Evolutionary conservation across 352 stramenopile genomes (phyloP).

Genomic region (Phytophthora fragariaefolia): DNA sequence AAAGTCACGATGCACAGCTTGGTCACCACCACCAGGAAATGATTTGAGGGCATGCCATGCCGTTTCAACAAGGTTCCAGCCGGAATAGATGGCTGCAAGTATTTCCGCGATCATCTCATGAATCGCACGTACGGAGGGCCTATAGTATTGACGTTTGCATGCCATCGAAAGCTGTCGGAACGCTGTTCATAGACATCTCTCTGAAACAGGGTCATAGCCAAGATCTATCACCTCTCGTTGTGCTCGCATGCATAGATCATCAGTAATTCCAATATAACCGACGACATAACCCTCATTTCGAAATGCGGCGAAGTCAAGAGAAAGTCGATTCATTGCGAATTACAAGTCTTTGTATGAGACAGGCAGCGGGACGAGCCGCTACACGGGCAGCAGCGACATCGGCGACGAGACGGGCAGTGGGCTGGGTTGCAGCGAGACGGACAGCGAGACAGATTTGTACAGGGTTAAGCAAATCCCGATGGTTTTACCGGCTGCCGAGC

Average conservation of each 20-base stretch:
- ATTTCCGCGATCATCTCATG: neutral
- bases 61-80: neutral
- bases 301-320: neutral
- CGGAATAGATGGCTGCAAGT: neutral
- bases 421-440: no score
- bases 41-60: neutral
- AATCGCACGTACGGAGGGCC: neutral
- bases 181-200: neutral
- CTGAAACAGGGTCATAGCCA: neutral
- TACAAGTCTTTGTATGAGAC: no score
- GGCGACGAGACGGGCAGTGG: no score
- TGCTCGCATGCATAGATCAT: neutral
- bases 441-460: no score
- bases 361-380: no score
- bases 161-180: neutral
- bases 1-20: neutral
- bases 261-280: neutral
- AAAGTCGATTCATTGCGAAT: neutral
- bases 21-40: neutral
- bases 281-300: neutral
- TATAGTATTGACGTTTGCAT: neutral
- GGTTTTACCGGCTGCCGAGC: no score
- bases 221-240: neutral
- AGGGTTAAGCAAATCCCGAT: no score
- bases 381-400: no score